Percentiles rank a stretch among this genome's conserved stretches.
Evolutionary conservation across 208 protist species (phyloP).

Genomic region (Crithidia sp.): DNA sequence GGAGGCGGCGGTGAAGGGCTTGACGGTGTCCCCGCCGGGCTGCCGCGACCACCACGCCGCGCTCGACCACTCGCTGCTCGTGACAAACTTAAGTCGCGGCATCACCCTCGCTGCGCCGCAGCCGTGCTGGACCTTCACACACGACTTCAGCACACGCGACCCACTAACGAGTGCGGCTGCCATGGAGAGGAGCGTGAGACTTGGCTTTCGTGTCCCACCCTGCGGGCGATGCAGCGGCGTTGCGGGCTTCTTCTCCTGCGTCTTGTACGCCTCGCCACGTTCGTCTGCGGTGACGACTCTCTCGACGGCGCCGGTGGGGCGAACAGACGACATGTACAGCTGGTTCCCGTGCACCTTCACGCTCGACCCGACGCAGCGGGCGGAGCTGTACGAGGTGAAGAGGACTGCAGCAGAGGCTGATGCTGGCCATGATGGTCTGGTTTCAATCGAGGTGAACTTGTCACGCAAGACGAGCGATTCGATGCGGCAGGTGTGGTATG

Average conservation of each 20-base stretch:
- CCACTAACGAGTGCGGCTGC: background rate
- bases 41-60: constrained; percentile 68
- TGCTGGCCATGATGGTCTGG: background rate
- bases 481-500: constrained; percentile 72
- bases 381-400: constrained; percentile 41
- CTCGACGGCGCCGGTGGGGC: constrained; percentile 23
- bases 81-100: constrained; percentile 68
- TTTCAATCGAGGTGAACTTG: constrained; percentile 42
- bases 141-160: constrained; percentile 28
- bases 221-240: constrained; percentile 66
- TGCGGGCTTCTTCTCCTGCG: constrained; percentile 71
- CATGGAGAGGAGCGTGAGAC: constrained; percentile 39
- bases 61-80: constrained; percentile 72
- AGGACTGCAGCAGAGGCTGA: background rate
- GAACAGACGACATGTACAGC: constrained; percentile 81
- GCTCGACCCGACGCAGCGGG: constrained; percentile 43
- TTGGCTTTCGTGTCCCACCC: constrained; percentile 47
- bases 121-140: constrained; percentile 82
- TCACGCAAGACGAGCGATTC: constrained; percentile 37
- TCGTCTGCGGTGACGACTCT: constrained; percentile 24
- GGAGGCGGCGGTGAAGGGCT: constrained; percentile 59
- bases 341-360: constrained; percentile 88
- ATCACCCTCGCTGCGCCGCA: constrained; percentile 58
- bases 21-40: constrained; percentile 49
- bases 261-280: constrained; percentile 55